Percentiles rank a stretch among this genome's conserved stretches.
These are phyloP conservation scores for Eucalyptus lansdowneana DNA, from an alignment of 345 rosid genomes.

Conservation along the genomic window DNA sequence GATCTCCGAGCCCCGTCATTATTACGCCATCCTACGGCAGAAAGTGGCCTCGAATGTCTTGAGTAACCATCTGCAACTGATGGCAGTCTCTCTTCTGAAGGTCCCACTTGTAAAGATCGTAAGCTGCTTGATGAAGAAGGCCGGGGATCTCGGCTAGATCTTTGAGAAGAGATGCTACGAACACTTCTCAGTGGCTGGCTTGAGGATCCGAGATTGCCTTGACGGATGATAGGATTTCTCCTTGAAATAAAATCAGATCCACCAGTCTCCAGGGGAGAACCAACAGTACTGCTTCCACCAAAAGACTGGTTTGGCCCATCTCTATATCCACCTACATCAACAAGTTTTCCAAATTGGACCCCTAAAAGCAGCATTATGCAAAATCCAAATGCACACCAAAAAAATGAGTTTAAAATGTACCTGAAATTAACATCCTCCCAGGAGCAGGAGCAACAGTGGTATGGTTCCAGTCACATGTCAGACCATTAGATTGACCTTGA, in stretches of 20 bases:
- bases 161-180: conserved; percentile 39
- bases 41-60: conserved; percentile 48
- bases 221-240: conserved; percentile 37
- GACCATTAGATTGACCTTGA: conserved; percentile 30
- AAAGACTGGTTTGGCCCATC: conserved; percentile 32
- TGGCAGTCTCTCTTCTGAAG: conserved; percentile 44
- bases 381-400: not conserved
- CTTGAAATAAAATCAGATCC: conserved; percentile 28
- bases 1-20: conserved; percentile 57
- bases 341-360: not conserved
- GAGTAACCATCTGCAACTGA: conserved; percentile 42
- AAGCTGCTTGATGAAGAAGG: conserved; percentile 44
- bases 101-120: conserved; percentile 34
- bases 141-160: conserved; percentile 51
- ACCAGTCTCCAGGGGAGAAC: conserved; percentile 27
- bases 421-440: conserved; percentile 38
- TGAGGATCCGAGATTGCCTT: conserved; percentile 29
- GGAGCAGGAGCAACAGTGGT: conserved; percentile 26
- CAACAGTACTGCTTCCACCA: conserved; percentile 20
- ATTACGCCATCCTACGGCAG: conserved; percentile 43
- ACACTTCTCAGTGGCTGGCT: conserved; percentile 35
- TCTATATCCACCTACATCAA: conserved; percentile 44
- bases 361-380: not conserved
- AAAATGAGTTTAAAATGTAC: conserved; percentile 4
- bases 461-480: conserved; percentile 49